Percentiles rank a stretch among this genome's conserved stretches.
Conservation (phyloP, 345 rosid genomes). For the Brassica carinata region DNA sequence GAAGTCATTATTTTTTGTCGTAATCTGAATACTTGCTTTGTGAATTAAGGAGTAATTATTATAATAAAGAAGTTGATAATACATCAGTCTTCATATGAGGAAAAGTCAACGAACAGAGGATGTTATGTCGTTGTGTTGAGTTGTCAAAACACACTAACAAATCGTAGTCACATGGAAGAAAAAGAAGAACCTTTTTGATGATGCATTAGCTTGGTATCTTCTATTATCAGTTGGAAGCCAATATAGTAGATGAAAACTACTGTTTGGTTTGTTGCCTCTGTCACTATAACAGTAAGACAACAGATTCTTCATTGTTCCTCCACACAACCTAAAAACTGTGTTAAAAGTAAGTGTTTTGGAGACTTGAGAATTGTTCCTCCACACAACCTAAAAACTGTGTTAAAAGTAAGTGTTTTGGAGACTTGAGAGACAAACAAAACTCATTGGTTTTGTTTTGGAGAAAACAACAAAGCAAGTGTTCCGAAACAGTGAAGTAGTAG, state of each 20-base stretch:
- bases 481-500: constrained; percentile 27
- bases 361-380: constrained; percentile 37
- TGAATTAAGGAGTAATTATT: constrained; percentile 17
- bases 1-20: constrained; percentile 10
- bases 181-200: constrained; percentile 20
- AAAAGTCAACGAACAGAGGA: constrained; percentile 15
- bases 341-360: no score
- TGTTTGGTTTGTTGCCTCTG: constrained; percentile 32
- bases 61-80: neutral
- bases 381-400: neutral
- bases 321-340: constrained; percentile 7
- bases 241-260: constrained; percentile 7
- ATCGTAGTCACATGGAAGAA: constrained; percentile 18
- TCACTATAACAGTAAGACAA: constrained; percentile 21
- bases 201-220: constrained; percentile 38
- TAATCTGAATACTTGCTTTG: constrained; percentile 16
- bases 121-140: constrained; percentile 23
- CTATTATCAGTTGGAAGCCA: constrained; percentile 35
- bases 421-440: constrained; percentile 37
- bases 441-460: constrained; percentile 3
- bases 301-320: constrained; percentile 34
- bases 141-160: constrained; percentile 29
- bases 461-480: constrained; percentile 39
- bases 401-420: neutral
- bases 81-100: neutral